Evolutionary conservation across 805 yeast species (phyloP).

Genomic region (Wickerhamiella allomyrinae): DNA sequence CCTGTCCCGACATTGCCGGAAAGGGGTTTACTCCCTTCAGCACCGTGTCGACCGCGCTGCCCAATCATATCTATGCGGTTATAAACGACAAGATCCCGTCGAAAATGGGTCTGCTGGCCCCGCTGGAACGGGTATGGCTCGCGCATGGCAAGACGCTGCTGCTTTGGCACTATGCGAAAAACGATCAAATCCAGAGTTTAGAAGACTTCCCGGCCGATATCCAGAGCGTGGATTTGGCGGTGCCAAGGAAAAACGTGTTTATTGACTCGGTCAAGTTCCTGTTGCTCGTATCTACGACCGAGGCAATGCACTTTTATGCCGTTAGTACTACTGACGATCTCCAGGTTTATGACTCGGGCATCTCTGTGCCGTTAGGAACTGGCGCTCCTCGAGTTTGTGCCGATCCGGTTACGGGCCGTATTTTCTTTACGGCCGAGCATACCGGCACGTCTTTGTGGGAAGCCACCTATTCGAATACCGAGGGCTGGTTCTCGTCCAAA

Average conservation of each 20-base stretch:
- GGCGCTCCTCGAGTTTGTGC: constrained; percentile 48
- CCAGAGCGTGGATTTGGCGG: constrained; percentile 58
- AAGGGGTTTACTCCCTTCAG: constrained; percentile 12
- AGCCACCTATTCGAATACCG: constrained; percentile 64
- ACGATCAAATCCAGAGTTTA: constrained; percentile 59
- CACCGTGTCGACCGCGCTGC: constrained; percentile 10
- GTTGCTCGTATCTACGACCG: constrained; percentile 64
- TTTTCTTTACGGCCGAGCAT: constrained; percentile 70
- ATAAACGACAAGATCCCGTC: background rate
- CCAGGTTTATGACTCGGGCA: constrained; percentile 67
- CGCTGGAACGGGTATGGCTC: constrained; percentile 73
- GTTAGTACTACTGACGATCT: constrained; percentile 43
- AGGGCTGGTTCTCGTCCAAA: constrained; percentile 74
- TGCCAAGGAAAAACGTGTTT: constrained; percentile 70
- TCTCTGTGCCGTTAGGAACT: constrained; percentile 61
- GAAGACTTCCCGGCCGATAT: constrained; percentile 74
- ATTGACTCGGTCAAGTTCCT: constrained; percentile 61
- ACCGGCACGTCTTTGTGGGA: constrained; percentile 78
- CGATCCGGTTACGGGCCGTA: constrained; percentile 53
- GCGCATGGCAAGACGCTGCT: constrained; percentile 66
- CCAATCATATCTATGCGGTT: constrained; percentile 6
- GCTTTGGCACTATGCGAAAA: constrained; percentile 63
- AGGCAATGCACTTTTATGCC: constrained; percentile 64
- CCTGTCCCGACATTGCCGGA: constrained; percentile 1
- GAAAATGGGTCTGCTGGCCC: constrained; percentile 72